Conservation (phyloP, 1,139 yeast species). For the Arxiozyma slooffiae region DNA sequence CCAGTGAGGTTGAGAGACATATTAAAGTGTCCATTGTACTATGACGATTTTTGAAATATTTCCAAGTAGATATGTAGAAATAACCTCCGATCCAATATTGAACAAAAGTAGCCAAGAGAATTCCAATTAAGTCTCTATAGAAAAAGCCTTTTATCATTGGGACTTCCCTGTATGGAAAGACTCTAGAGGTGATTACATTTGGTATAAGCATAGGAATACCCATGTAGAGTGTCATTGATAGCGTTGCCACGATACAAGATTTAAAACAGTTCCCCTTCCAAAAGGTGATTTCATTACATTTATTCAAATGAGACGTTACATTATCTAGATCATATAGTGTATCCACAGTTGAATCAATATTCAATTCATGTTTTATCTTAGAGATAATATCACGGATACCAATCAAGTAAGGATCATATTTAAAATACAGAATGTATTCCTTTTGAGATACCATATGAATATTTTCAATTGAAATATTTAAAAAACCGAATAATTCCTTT, state of each 20-base stretch:
- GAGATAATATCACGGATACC: conserved; percentile 54
- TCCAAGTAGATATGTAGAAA: conserved; percentile 55
- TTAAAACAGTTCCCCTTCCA: conserved; percentile 54
- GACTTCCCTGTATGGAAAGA: conserved; percentile 20
- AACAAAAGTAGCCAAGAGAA: conserved; percentile 52
- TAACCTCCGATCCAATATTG: conserved; percentile 54
- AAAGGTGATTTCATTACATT: conserved; percentile 58
- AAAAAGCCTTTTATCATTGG: conserved; percentile 42
- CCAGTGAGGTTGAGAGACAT: conserved; percentile 68
- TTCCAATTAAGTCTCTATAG: conserved; percentile 51
- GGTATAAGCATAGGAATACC: conserved; percentile 23
- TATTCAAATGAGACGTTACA: conserved; percentile 34
- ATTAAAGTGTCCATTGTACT: conserved; percentile 97
- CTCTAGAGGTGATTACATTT: conserved; percentile 6
- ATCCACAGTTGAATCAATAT: conserved; percentile 41
- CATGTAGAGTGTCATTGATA: conserved; percentile 24
- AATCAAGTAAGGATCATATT: conserved; percentile 33
- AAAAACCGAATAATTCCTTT: background rate
- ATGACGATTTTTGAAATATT: conserved; percentile 56
- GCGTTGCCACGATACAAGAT: conserved; percentile 29
- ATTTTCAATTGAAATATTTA: background rate
- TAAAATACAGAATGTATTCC: conserved; percentile 19
- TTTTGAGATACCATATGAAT: conserved; percentile 5
- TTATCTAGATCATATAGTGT: conserved; percentile 1
- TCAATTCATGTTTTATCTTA: conserved; percentile 36